phyloP scores from a whole-genome alignment of 495 filamentous ascomycete genomes.

The Xylona heveae region DNA sequence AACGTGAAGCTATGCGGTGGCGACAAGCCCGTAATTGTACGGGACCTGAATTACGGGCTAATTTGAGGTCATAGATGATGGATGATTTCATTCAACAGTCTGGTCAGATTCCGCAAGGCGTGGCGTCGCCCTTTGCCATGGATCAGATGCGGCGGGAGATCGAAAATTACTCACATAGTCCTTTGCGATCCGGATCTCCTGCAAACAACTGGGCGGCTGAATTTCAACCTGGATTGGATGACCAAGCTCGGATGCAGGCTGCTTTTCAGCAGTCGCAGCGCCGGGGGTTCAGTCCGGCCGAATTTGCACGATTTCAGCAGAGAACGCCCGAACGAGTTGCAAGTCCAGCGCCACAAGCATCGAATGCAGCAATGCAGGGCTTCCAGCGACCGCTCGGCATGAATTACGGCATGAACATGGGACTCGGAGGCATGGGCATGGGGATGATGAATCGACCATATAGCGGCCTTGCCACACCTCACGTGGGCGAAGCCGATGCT shows the following conservation, averaged over 20 bases:
- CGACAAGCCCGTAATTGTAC: no score
- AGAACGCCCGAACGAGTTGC: slow-evolving; percentile 36
- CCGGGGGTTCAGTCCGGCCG: slow-evolving; percentile 55
- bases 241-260: slow-evolving; percentile 61
- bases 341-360: slow-evolving; percentile 25
- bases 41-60: neutral
- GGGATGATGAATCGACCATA: slow-evolving; percentile 21
- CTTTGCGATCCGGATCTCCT: slow-evolving; percentile 24
- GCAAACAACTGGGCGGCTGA: slow-evolving; percentile 49
- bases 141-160: slow-evolving; percentile 46
- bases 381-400: slow-evolving; percentile 41
- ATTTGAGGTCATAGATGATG: slow-evolving; percentile 46
- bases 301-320: slow-evolving; percentile 71
- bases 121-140: slow-evolving; percentile 39
- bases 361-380: slow-evolving; percentile 23
- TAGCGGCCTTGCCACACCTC: slow-evolving; percentile 14
- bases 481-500: slow-evolving; percentile 24
- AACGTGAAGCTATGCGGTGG: no score
- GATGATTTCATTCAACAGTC: slow-evolving; percentile 72
- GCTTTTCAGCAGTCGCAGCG: slow-evolving; percentile 38
- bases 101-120: slow-evolving; percentile 29
- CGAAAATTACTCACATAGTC: slow-evolving; percentile 34
- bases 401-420: slow-evolving; percentile 28
- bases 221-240: slow-evolving; percentile 34
- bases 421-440: slow-evolving; percentile 16